Base-by-base conservation (phyloP, 2,329 filamentous ascomycete species). In the Chalaropsis ovoidea region DNA sequence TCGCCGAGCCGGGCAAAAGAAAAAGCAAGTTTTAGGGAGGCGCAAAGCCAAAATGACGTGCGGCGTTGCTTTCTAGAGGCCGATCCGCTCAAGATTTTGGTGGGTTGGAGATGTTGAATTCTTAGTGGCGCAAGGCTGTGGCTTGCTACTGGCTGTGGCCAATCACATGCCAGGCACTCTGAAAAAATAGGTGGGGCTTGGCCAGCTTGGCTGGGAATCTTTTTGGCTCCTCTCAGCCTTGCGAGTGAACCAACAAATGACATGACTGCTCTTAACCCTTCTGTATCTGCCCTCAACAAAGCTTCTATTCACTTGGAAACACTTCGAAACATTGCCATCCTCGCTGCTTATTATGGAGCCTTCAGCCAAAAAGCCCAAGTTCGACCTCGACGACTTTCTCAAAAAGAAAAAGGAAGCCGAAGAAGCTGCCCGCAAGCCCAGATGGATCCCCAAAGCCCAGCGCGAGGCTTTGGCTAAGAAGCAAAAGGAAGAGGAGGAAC, bases 391-490 rank as follows among this genome's bases (percentile, higher is more conserved):
- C 75, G 89, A 95, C 71, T 82, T 96, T 3, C 77, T 96, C 24
- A 84, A 85, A 70, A 88, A 92, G 77, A 95, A 95, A 80, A 89
- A 88, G 73, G 90, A 89, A 68, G 87, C 89, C 35, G 90, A 94
- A 75, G 88, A 88, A 43, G 90, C 88, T 17, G 87, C 90, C 10
- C 83, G 89, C 65, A 96, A 94, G 80, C 91, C 91, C 4, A 92
- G 90, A 74, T 95, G 95, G 73, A 78, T 96, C 24, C 88, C 89
- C 3, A 94, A 89, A 77, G 87, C 88, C 41, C 83, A 95, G 74
- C 83, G 92, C 65, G 90, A 95, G 73, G 83, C 85, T 68, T 76
- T 95, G 31, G 90, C 90, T 39, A 79, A 90, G 17, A 89, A 95
- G 72, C 90, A 83, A 72, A 89, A 91, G 76, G 82, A 87, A 58